These are phyloP conservation scores for Sophora flavescens DNA, from an alignment of 306 rosid species.

Conservation along the genomic window DNA sequence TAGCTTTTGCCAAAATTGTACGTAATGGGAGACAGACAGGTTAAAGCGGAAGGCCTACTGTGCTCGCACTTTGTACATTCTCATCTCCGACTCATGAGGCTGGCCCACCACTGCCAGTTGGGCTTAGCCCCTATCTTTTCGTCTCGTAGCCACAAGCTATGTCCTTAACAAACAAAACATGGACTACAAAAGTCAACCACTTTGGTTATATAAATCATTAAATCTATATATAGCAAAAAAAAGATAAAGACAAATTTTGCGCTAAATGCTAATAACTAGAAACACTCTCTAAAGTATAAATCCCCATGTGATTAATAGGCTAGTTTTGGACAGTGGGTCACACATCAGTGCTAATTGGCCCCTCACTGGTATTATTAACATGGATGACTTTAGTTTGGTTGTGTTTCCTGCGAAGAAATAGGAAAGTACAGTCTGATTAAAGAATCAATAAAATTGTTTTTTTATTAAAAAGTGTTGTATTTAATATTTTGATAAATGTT, in stretches of 20 bases:
- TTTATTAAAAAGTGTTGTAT: too few relatives aligned
- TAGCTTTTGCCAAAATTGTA: too few relatives aligned
- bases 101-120: conserved; percentile 14
- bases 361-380: neutral
- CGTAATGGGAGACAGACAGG: neutral
- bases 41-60: neutral
- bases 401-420: conserved; percentile 20
- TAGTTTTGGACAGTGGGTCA: neutral
- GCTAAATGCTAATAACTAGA: neutral
- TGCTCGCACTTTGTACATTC: neutral
- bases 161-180: neutral
- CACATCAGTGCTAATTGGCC: conserved; percentile 33
- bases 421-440: neutral
- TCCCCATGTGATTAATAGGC: neutral
- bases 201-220: neutral
- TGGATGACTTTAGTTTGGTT: conserved; percentile 23
- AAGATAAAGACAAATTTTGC: neutral
- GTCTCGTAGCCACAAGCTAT: neutral
- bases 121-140: neutral
- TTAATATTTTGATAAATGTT: too few relatives aligned
- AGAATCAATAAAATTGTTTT: too few relatives aligned
- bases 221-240: neutral
- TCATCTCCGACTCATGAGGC: neutral
- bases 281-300: neutral
- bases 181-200: conserved; percentile 17